A percentile compares a stretch with the other conserved stretches of the same genome.
phyloP scores from a whole-genome alignment of 2,329 filamentous ascomycete species.

The Xenoacremonium recifei region DNA sequence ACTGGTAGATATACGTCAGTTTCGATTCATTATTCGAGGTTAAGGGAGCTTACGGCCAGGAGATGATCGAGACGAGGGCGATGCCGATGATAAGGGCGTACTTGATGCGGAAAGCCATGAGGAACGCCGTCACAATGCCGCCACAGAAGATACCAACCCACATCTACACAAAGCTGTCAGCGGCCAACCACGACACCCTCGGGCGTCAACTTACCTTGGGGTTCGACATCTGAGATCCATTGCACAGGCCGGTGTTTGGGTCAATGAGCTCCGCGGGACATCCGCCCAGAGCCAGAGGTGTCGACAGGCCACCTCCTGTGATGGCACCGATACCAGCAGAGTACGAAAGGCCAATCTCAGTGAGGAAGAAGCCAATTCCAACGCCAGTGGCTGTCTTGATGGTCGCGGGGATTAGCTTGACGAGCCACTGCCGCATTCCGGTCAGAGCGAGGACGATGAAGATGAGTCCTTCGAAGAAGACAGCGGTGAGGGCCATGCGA shows the following conservation, averaged over 20 bases:
- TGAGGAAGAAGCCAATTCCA: slow-evolving; percentile 64
- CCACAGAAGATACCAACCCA: slow-evolving; percentile 86
- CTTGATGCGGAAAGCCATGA: slow-evolving; percentile 78
- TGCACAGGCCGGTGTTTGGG: slow-evolving; percentile 46
- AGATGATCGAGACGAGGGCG: slow-evolving; percentile 67
- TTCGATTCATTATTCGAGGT: background rate
- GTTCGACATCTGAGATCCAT: slow-evolving; percentile 69
- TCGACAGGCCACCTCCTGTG: slow-evolving; percentile 62
- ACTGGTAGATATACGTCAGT: slow-evolving; percentile 31
- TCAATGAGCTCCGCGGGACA: slow-evolving; percentile 60
- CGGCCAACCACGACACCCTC: background rate
- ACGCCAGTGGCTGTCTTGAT: slow-evolving; percentile 66
- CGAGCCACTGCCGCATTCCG: slow-evolving; percentile 72
- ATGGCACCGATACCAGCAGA: slow-evolving; percentile 80
- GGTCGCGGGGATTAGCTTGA: slow-evolving; percentile 62
- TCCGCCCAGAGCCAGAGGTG: slow-evolving; percentile 75
- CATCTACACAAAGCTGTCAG: slow-evolving; percentile 55
- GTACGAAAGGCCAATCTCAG: slow-evolving; percentile 69
- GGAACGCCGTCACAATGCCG: slow-evolving; percentile 73
- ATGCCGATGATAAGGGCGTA: slow-evolving; percentile 75
- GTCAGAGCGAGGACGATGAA: slow-evolving; percentile 64
- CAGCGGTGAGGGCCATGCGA: slow-evolving; percentile 58
- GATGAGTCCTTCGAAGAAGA: slow-evolving; percentile 64
- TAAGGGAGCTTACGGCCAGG: slow-evolving; percentile 60
- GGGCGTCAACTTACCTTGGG: slow-evolving; percentile 56